These are phyloP conservation scores for Hermanozyma aechmeae DNA, from an alignment of 805 yeast species.

Conservation along the genomic window DNA sequence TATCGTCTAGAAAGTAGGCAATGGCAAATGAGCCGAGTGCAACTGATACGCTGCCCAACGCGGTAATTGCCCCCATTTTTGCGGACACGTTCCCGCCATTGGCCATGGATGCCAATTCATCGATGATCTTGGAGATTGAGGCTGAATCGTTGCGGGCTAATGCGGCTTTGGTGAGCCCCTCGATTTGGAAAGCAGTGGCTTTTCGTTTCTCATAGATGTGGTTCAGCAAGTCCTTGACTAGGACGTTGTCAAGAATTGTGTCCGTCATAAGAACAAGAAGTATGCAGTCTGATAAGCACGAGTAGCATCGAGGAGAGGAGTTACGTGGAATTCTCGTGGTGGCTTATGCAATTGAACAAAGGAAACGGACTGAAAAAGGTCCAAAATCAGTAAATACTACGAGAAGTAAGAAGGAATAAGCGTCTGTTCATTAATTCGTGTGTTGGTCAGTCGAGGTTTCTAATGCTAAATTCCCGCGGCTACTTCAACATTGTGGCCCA, in stretches of 20 bases:
- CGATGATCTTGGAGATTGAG: slow-evolving; percentile 53
- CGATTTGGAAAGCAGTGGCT: slow-evolving; percentile 54
- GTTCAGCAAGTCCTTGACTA: slow-evolving; percentile 34
- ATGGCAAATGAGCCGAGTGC: slow-evolving; percentile 83
- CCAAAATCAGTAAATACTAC: too few relatives aligned
- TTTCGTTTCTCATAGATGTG: slow-evolving; percentile 38
- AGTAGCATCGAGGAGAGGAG: too few relatives aligned
- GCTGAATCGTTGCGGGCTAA: slow-evolving; percentile 51
- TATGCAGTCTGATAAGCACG: too few relatives aligned
- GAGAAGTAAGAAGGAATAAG: too few relatives aligned
- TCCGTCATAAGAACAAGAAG: too few relatives aligned
- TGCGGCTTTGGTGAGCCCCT: slow-evolving; percentile 65
- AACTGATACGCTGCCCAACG: slow-evolving; percentile 90
- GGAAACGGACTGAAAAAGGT: too few relatives aligned
- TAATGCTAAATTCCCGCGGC: too few relatives aligned
- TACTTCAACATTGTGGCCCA: too few relatives aligned
- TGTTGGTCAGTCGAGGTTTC: too few relatives aligned
- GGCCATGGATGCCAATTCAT: slow-evolving; percentile 74
- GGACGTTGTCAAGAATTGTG: slow-evolving; percentile 21
- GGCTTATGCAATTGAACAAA: too few relatives aligned
- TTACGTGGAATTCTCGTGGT: too few relatives aligned
- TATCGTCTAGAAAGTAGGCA: slow-evolving; percentile 72
- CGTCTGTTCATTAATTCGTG: too few relatives aligned
- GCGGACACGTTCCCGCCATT: slow-evolving; percentile 57
- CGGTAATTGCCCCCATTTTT: slow-evolving; percentile 92